Conservation (phyloP, 1,139 yeast genomes). For the Schizosaccharomyces versatilis region DNA sequence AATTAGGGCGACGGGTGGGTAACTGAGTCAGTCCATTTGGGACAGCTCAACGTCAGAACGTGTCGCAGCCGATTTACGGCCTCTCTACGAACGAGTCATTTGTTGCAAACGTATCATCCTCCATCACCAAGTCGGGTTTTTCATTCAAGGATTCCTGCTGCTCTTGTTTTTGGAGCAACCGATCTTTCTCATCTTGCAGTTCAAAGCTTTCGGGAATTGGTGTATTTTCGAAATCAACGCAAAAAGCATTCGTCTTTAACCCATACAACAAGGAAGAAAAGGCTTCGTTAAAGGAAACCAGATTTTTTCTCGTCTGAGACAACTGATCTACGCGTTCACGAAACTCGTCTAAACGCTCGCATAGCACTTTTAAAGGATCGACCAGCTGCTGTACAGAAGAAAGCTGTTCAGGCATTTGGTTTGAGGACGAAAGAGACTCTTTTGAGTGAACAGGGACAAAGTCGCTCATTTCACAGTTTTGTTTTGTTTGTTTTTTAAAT, state of each 20-base stretch:
- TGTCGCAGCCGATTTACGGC: slow-evolving; percentile 2
- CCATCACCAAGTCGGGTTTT: neutral
- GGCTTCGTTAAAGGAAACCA: slow-evolving; percentile 36
- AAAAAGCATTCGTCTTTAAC: slow-evolving; percentile 44
- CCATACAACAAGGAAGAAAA: slow-evolving; percentile 45
- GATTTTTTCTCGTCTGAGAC: slow-evolving; percentile 28
- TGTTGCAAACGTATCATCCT: slow-evolving; percentile 10
- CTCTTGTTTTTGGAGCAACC: neutral
- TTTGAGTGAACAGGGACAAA: no score
- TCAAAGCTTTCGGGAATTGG: slow-evolving; percentile 9
- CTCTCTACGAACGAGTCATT: slow-evolving; percentile 11
- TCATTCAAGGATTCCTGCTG: slow-evolving; percentile 2
- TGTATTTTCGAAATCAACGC: slow-evolving; percentile 29
- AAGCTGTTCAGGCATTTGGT: no score
- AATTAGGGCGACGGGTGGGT: no score
- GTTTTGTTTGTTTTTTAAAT: no score
- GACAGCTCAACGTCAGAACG: no score
- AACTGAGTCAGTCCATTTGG: no score
- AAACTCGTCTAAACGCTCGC: slow-evolving; percentile 33
- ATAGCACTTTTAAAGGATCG: slow-evolving; percentile 21
- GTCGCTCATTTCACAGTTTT: no score
- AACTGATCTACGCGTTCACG: slow-evolving; percentile 31
- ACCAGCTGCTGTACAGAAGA: no score
- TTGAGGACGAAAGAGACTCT: no score
- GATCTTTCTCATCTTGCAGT: slow-evolving; percentile 6